Evolutionary conservation across 768 basidiomycete genomes (phyloP), one percentile per base, ranked within the genome.

Genomic region (Boletales sp.): DNA sequence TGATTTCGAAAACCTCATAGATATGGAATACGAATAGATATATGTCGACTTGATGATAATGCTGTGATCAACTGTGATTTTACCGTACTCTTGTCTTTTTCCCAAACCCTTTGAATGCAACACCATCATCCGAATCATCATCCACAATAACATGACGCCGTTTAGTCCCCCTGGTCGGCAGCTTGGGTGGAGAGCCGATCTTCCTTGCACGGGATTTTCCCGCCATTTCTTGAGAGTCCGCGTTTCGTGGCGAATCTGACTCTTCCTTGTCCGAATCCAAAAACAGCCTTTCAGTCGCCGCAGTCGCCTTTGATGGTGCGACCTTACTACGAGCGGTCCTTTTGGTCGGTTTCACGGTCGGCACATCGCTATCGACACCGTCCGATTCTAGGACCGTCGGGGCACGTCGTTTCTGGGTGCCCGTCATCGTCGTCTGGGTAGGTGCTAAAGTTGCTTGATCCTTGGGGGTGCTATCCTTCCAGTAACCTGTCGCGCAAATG

Each of bases 111-210:
- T 78, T 79, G 69, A 88, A 88, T n/a, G 81, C 79, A 27, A 75
- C 78, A 7, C 76, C 86, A 50, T 87, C 82, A 58, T 87, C 87
- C 10, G 83, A 86, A 62, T 86, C 85, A 58, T 87, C 84, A 48
- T 82, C 81, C 4, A 75, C 68, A 32, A 82, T 65, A 11, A 76
- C 65, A 30, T 72, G 69, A 9, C 59, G 60, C 40, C 58, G 58
- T 53, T 66, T 69, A 32, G 41, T 56, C 12, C 38, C 51, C 35
- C 48, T 58, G 11, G 51, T 15, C 11, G 60, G 58, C 17, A 56
- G 15, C 4, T 19, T 45, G 24, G 45, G 47, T 27, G 27, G 40
- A 5, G 43, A 1, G 1, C 54, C 57, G 1, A 34, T 54, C 29
- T 63, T 47, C 29, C 21, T 35, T 32, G 34, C 43, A 27, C 12